A percentile compares a stretch with the other conserved stretches of the same genome.
Evolutionary conservation across 495 filamentous ascomycete species (phyloP).

Genomic region (Talaromyces thailandensis): DNA sequence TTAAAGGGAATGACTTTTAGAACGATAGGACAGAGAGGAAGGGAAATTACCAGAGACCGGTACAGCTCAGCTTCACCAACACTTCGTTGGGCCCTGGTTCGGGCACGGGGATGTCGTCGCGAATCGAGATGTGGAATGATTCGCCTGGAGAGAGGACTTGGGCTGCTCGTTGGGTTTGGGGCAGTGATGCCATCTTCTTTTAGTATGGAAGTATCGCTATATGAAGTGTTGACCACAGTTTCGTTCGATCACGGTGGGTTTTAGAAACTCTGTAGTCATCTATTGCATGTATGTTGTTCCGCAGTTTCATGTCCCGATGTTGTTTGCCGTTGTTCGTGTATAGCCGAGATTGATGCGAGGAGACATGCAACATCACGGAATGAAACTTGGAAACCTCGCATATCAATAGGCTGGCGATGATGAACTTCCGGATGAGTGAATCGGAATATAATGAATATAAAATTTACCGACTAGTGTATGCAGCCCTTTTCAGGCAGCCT

Average conservation of each 20-base stretch:
- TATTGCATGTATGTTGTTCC: too few relatives aligned
- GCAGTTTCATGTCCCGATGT: not conserved
- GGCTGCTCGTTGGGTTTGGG: not conserved
- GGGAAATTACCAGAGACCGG: not conserved
- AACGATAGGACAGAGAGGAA: not conserved
- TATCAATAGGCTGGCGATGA: not conserved
- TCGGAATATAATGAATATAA: too few relatives aligned
- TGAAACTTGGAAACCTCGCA: not conserved
- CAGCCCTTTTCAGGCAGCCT: not conserved
- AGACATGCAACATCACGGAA: not conserved
- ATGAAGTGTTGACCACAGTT: too few relatives aligned
- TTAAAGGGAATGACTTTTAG: too few relatives aligned
- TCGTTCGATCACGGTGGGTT: too few relatives aligned
- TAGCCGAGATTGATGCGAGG: not conserved
- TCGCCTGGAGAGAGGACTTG: not conserved
- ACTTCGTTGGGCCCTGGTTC: not conserved
- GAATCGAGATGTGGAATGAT: not conserved
- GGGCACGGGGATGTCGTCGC: not conserved
- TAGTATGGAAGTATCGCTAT: too few relatives aligned
- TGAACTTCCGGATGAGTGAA: not conserved
- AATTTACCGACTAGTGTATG: not conserved
- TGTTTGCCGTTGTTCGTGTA: not conserved
- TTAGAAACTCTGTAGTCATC: too few relatives aligned
- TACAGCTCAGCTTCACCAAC: not conserved
- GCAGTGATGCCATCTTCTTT: not conserved